phyloP scores from a whole-genome alignment of 169 alveolate species.

The Eimeria sp. region DNA sequence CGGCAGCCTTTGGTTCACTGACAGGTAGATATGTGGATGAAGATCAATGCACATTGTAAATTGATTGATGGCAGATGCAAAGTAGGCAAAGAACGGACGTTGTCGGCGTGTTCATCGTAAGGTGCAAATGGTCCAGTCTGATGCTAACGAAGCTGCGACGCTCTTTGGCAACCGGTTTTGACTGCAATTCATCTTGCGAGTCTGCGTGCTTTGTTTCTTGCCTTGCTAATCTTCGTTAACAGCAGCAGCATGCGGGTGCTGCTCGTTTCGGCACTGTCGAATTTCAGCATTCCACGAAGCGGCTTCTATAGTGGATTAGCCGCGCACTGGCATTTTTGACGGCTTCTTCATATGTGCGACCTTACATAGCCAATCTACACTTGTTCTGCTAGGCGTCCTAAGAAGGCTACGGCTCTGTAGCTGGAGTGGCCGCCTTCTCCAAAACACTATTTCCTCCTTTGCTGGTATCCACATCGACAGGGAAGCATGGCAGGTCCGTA shows the following conservation, averaged over 20 bases:
- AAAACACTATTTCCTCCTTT: background rate
- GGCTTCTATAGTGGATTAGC: background rate
- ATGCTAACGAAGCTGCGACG: conserved; percentile 9
- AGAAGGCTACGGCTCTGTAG: background rate
- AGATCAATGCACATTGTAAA: background rate
- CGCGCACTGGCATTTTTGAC: background rate
- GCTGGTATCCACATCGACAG: background rate
- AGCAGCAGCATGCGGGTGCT: background rate
- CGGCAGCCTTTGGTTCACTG: conserved; percentile 31
- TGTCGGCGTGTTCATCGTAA: conserved; percentile 24
- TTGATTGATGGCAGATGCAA: background rate
- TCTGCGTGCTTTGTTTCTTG: background rate
- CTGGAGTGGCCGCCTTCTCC: conserved; percentile 9
- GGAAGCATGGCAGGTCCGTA: background rate
- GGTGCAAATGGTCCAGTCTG: conserved; percentile 53
- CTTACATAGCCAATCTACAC: background rate
- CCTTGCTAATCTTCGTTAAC: background rate
- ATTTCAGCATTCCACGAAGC: background rate
- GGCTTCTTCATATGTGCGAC: background rate
- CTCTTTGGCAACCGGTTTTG: background rate
- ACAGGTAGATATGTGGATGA: background rate
- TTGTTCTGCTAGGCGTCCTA: background rate
- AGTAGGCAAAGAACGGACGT: background rate
- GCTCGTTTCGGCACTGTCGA: background rate
- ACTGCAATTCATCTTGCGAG: background rate